Evolutionary conservation across 345 rosid species (phyloP), one percentile per base, ranked within the genome.

Genomic region (Salix arbutifolia): DNA sequence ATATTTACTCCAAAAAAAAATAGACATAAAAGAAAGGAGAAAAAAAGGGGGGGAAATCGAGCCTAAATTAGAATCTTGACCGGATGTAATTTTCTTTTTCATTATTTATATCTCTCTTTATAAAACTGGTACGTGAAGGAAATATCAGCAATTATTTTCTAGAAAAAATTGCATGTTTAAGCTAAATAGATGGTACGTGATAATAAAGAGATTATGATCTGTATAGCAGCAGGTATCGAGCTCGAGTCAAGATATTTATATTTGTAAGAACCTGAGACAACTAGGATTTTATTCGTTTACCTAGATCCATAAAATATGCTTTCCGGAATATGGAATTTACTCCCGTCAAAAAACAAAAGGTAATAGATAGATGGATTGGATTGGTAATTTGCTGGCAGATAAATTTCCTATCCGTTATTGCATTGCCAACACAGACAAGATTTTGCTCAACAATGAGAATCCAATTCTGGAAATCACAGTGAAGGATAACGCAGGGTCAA

Each of bases 241-340:
- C 4, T 33, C 6, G 1, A 0, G 0, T 33, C 4, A 33, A 0
- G 0, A 33, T 0, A 4, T 33, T 0, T 33, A 33, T 33, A n/a
- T 0, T 33, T 4, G 5, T 33, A 33, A 33, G 4, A 33, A 33
- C 5, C 35, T 33, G 35, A 33, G 5, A 33, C 0, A 33, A 33
- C 1, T 1, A 35, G 1, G 0, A 35, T 35, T 35, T 35, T 35
- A 35, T 5, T 5, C 5, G 37, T 35, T 35, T 5, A 35, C 0
- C 7, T 5, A 1, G 5, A 5, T 35, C 0, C 7, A 35, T 1
- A 35, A 35, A 35, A 0, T 35, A 5, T 35, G 0, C 5, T 35
- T 35, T 35, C 5, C 37, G 0, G 37, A 31, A 33, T 0, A 33
- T 0, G 5, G 33, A 3, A 4, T 28, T 28, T 28, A 2, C 30